Evolutionary conservation across 2,329 filamentous ascomycete genomes (phyloP).

Genomic region (Drechslerella coelobrocha): DNA sequence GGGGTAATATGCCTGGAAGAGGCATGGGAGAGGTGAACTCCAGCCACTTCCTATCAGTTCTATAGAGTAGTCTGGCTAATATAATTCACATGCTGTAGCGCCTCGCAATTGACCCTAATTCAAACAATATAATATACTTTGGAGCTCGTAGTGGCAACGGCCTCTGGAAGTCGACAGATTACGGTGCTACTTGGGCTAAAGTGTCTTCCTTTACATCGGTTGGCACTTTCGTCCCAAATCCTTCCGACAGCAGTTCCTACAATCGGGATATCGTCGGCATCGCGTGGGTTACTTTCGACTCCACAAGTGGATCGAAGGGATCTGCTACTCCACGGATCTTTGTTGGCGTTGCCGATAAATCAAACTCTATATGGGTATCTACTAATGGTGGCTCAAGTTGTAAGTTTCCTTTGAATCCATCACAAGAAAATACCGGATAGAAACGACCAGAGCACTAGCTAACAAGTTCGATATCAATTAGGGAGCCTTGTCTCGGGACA

Average conservation of each 20-base stretch:
- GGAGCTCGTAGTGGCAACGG: constrained; percentile 68
- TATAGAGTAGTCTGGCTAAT: not conserved
- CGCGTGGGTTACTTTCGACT: constrained; percentile 65
- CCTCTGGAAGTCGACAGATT: constrained; percentile 67
- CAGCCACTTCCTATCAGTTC: not conserved
- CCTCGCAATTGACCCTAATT: constrained; percentile 66
- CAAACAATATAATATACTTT: constrained; percentile 66
- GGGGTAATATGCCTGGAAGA: constrained; percentile 69
- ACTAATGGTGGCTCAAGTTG: constrained; percentile 65
- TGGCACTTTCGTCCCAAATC: constrained; percentile 63
- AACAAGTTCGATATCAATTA: constrained; percentile 13
- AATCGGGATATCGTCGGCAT: constrained; percentile 63
- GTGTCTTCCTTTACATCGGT: constrained; percentile 64
- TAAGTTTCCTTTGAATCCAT: constrained; percentile 20
- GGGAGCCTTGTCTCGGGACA: constrained; percentile 62
- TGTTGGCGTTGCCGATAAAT: constrained; percentile 64
- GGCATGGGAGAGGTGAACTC: constrained; percentile 62
- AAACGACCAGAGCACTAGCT: not conserved
- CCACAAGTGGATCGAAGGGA: constrained; percentile 61
- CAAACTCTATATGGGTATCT: constrained; percentile 65
- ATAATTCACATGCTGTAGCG: constrained; percentile 54
- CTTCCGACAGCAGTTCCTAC: constrained; percentile 61
- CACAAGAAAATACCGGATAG: not conserved
- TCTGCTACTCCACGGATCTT: constrained; percentile 66
- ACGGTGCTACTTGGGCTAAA: constrained; percentile 64